phyloP scores from a whole-genome alignment of 257 asterid genomes.

The Solanum arcanum region DNA sequence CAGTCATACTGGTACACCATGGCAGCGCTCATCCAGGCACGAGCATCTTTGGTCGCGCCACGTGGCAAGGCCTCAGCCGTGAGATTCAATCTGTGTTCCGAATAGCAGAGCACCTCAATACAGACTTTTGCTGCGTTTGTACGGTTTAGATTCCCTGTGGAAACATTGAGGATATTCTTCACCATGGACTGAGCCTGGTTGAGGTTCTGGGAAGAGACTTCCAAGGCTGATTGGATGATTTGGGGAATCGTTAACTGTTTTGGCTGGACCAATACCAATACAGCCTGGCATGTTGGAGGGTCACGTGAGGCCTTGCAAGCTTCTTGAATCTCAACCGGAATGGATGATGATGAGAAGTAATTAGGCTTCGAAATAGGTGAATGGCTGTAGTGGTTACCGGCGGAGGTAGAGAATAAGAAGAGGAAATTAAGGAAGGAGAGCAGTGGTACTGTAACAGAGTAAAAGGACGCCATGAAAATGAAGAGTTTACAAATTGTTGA shows the following conservation, averaged over 20 bases:
- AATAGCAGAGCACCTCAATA: slow-evolving; percentile 26
- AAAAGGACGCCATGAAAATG: slow-evolving; percentile 23
- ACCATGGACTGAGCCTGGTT: slow-evolving; percentile 26
- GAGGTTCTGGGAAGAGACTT: slow-evolving; percentile 14
- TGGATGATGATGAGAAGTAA: background rate
- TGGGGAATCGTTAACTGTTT: slow-evolving; percentile 11
- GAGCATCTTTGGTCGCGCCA: slow-evolving; percentile 33
- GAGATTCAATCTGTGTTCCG: slow-evolving; percentile 4
- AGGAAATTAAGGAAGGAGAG: slow-evolving; percentile 13
- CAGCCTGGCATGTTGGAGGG: slow-evolving; percentile 21
- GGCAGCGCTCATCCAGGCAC: slow-evolving; percentile 64
- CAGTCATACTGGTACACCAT: slow-evolving; percentile 45
- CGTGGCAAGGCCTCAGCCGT: slow-evolving; percentile 9
- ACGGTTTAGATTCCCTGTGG: slow-evolving; percentile 29
- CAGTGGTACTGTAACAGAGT: background rate
- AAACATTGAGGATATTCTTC: slow-evolving; percentile 8
- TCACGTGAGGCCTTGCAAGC: slow-evolving; percentile 55
- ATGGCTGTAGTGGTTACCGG: slow-evolving; percentile 6
- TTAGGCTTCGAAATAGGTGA: background rate
- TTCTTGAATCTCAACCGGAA: slow-evolving; percentile 4
- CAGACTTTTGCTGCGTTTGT: slow-evolving; percentile 27
- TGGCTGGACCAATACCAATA: slow-evolving; percentile 6
- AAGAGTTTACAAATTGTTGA: background rate
- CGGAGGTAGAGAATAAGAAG: slow-evolving; percentile 8
- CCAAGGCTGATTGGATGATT: slow-evolving; percentile 32